Base-by-base conservation (phyloP, 2,329 filamentous ascomycete genomes). In the Boeremia exigua region DNA sequence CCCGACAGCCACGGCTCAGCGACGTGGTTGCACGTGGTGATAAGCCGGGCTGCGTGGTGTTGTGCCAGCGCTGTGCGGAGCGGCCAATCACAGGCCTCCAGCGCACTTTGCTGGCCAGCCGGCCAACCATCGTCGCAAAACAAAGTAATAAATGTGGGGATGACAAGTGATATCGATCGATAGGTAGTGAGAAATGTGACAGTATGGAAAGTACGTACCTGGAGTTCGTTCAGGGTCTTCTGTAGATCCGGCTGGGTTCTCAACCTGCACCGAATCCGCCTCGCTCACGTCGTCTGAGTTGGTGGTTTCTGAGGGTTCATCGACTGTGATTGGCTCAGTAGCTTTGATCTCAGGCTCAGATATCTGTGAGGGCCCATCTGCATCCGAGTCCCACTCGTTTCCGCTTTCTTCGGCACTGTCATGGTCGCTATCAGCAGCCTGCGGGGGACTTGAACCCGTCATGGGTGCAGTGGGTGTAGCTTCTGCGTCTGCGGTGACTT, bases 391-490 rank as follows among this genome's bases (percentile, higher is more conserved):
- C 60, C 89, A 56, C 87, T 86, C 1, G 73, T 86, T 23, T 82
- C 81, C 42, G 89, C 89, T 29, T 96, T 92, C 92, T 96, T 91
- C 76, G 69, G 92, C 36, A 23, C 38, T 45, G 12, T 39, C 23
- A 11, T 34, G 36, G 6, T 47, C 15, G 17, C 27, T n/a, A 9
- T 29, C 3, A 6, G 19, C 28, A 11, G 29, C 12, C 15, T 49
- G 27, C 4, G 17, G n/a, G 32, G 15, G 2, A 4, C 15, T 32
- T 2, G 12, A 6, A 27, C 5, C 30, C 4, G 19, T 12, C 4
- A 10, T n/a, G n/a, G 25, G 11, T 10, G 9, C 33, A 19, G 33
- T 19, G 4, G 40, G 14, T 25, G 14, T 27, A 12, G 28, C 14
- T 14, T 30, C 25, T 23, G 32, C 10, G 3, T 30, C 8, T 4